Base-by-base conservation (phyloP, 2,329 filamentous ascomycete species). In the Thielaviopsis musarum region DNA sequence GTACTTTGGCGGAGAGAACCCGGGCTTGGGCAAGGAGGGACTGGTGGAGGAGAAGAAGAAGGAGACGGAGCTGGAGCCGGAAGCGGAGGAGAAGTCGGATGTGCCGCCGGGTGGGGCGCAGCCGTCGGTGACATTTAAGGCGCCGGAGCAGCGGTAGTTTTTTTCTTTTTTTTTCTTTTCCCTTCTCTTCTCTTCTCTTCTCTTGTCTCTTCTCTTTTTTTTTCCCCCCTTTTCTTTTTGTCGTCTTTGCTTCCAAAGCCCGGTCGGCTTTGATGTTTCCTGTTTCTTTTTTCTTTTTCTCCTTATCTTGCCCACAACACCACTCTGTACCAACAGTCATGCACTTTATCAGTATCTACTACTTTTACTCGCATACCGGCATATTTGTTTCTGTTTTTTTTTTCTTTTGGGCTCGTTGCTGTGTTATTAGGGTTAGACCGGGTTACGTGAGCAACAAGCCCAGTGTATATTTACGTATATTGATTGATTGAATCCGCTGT, bases 1-100 rank as follows among this genome's bases (percentile, higher is more conserved):
- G 77, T 98, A 95, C 76, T 98, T 98, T 71, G 80, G 84, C 65
- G 80, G 79, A 61, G 75, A 73, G 55, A 77, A 79, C 66, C 73
- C 72, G 57, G 22, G 69, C 70, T 67, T 80, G 63, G 64, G 77
- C 67, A 79, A 78, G 66, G 75, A 81, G 17, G 81, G 84, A 59
- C 77, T 81, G 34, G 79, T 79, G 48, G 75, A 77, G 62, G 75
- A 75, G 22, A 73, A 72, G 65, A 73, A 75, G 24, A 74, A 76
- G 62, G 61, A 62, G 24, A 68, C 70, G 13, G 68, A 69, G 56
- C 59, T 69, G 57, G 63, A 66, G 28, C 30, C 13, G 38, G 34
- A 22, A 19, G 64, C 65, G 57, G 59, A 69, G 56, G 63, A 67
- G 38, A 38, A 22, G 56, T 52, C n/a, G 51, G 54, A 34, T 7